Percentiles rank a stretch among this genome's conserved stretches.
Evolutionary conservation across 345 rosid genomes (phyloP).

Genomic region (Durio zibethinus): DNA sequence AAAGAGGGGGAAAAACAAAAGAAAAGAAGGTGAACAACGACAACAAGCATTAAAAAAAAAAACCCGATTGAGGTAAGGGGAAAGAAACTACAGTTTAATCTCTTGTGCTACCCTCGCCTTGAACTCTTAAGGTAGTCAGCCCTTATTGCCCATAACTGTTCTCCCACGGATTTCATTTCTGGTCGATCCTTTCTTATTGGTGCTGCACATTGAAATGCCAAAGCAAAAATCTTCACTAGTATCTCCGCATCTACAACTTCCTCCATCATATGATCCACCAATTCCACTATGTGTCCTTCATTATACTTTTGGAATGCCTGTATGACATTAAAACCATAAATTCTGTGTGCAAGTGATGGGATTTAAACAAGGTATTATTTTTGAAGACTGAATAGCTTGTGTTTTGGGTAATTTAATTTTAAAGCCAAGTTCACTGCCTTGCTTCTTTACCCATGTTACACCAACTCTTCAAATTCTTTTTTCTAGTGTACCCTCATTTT

Average conservation of each 20-base stretch:
- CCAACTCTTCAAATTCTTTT: neutral
- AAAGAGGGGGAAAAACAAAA: neutral
- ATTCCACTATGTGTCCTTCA: constrained; percentile 48
- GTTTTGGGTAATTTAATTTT: neutral
- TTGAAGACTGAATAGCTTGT: neutral
- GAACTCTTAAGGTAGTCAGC: constrained; percentile 59
- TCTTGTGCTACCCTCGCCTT: constrained; percentile 20
- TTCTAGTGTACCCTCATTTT: neutral
- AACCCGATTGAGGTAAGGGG: neutral
- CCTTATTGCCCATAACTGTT: constrained; percentile 86
- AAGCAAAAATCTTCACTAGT: constrained; percentile 56
- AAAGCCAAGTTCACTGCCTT: neutral
- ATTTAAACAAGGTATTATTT: neutral
- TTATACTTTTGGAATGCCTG: constrained; percentile 76
- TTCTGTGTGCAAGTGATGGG: neutral
- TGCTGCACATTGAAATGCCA: constrained; percentile 91
- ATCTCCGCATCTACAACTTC: constrained; percentile 46
- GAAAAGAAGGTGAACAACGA: neutral
- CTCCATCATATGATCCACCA: constrained; percentile 66
- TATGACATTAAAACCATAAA: constrained; percentile 10
- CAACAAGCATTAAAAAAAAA: neutral
- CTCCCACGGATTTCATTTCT: constrained; percentile 76
- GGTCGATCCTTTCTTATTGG: constrained; percentile 74
- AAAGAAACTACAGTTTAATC: neutral
- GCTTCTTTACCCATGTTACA: neutral